phyloP scores from a whole-genome alignment of 108 stramenopile genomes.

The Nitzschia putrida region DNA sequence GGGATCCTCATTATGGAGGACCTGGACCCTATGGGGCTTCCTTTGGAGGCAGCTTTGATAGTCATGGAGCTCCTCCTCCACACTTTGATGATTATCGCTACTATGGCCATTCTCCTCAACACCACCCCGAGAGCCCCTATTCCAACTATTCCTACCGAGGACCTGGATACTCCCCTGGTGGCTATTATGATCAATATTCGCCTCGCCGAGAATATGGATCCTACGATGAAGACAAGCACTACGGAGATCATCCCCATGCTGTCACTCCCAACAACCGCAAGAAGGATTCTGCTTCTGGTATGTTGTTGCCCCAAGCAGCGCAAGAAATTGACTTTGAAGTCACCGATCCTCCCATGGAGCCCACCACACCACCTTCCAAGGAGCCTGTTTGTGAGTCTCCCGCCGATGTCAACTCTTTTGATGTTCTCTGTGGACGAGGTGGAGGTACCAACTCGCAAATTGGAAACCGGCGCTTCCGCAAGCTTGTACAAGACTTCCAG shows the following conservation, averaged over 20 bases:
- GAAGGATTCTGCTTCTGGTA: conserved; percentile 37
- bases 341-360: conserved; percentile 69
- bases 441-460: conserved; percentile 89
- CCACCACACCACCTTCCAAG: conserved; percentile 54
- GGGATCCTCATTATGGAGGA: conserved; percentile 21
- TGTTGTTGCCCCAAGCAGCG: conserved; percentile 64
- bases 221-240: conserved; percentile 21
- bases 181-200: conserved; percentile 48
- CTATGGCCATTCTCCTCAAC: conserved; percentile 46
- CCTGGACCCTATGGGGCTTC: conserved; percentile 33
- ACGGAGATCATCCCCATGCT: conserved; percentile 21
- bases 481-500: conserved; percentile 83
- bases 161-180: conserved; percentile 29
- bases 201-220: conserved; percentile 31
- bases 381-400: conserved; percentile 56
- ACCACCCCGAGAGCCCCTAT: conserved; percentile 34
- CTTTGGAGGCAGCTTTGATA: conserved; percentile 55
- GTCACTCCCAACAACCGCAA: conserved; percentile 21
- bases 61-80: conserved; percentile 25
- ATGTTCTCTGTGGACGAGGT: conserved; percentile 83
- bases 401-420: conserved; percentile 63
- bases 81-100: conserved; percentile 53
- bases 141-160: conserved; percentile 18
- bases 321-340: conserved; percentile 81
- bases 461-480: conserved; percentile 83